Evolutionary conservation across 2,329 filamentous ascomycete genomes (phyloP).

Genomic region (Claviceps humidiphila): DNA sequence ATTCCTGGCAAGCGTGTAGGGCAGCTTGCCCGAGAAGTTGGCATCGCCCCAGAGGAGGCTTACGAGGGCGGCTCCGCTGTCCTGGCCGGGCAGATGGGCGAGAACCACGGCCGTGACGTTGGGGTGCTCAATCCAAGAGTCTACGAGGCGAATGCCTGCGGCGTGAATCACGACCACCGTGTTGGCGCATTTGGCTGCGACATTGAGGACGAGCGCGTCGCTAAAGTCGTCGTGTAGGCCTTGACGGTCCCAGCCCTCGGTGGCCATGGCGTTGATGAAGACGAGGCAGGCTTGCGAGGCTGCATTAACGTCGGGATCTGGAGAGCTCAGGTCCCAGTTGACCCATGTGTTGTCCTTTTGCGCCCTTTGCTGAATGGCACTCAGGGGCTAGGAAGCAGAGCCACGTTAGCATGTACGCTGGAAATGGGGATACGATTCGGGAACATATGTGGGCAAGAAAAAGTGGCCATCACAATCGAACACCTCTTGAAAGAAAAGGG

Average conservation of each 20-base stretch:
- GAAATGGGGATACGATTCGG: background rate
- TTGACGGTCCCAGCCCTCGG: constrained; percentile 59
- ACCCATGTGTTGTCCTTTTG: constrained; percentile 41
- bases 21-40: constrained; percentile 41
- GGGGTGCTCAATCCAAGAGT: constrained; percentile 49
- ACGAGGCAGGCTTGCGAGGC: constrained; percentile 56
- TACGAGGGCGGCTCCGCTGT: constrained; percentile 44
- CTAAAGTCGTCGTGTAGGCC: constrained; percentile 57
- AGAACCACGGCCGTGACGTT: constrained; percentile 53
- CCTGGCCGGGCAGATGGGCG: constrained; percentile 53
- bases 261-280: constrained; percentile 67
- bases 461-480: no score
- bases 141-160: constrained; percentile 46
- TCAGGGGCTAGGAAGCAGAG: constrained; percentile 29
- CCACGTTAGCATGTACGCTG: background rate
- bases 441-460: background rate
- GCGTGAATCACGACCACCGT: constrained; percentile 53
- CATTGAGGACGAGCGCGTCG: constrained; percentile 43
- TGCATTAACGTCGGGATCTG: constrained; percentile 21
- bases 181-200: constrained; percentile 46
- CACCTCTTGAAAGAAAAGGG: background rate
- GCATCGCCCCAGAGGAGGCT: constrained; percentile 45
- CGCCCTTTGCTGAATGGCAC: constrained; percentile 42
- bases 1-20: constrained; percentile 46
- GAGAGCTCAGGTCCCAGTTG: constrained; percentile 29